Evolutionary conservation across 768 basidiomycete genomes (phyloP).

Genomic region (Naganishia vishniacii): DNA sequence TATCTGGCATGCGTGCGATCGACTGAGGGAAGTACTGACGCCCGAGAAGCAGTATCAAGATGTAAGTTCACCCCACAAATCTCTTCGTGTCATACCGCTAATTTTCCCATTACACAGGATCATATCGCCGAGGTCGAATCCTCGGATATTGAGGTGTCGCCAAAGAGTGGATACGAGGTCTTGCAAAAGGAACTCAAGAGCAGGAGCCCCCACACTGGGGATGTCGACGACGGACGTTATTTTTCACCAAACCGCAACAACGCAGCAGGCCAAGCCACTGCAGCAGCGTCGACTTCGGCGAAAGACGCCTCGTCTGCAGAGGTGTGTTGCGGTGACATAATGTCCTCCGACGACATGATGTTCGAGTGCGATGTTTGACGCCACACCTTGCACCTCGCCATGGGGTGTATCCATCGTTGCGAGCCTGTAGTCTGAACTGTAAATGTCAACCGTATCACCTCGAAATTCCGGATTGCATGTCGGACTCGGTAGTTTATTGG

Average conservation of each 20-base stretch:
- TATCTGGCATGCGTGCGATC: conserved; percentile 10
- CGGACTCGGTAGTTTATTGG: no score
- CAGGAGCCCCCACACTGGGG: neutral
- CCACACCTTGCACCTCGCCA: no score
- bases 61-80: neutral
- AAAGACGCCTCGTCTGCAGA: no score
- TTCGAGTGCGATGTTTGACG: conserved; percentile 12
- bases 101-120: neutral
- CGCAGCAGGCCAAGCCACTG: no score
- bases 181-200: no score
- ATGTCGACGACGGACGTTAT: neutral
- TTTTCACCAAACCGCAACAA: no score
- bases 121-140: neutral
- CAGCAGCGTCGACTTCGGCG: no score
- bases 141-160: neutral
- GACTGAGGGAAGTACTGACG: neutral
- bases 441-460: no score
- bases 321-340: no score
- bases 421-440: no score
- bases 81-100: neutral
- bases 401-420: no score
- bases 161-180: neutral
- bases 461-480: no score
- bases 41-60: conserved; percentile 12
- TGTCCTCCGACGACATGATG: neutral